Base-by-base conservation (phyloP, 179 eudicot genomes). In the Heliamphora pulchella region DNA sequence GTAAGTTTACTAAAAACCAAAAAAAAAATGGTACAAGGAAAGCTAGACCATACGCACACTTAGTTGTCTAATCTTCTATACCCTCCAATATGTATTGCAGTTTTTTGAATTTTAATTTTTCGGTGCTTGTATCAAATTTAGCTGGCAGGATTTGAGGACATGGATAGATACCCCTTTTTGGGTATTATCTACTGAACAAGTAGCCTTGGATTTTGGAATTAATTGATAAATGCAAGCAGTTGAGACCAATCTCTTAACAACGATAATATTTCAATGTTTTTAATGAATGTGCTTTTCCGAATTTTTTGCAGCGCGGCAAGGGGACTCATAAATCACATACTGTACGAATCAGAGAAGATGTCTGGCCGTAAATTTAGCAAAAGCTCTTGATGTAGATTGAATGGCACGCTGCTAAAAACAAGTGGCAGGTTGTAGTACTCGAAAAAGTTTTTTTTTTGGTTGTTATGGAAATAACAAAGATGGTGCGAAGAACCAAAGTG, bases 321-420 rank as follows among this genome's bases (percentile, higher is more conserved):
- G 80, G 99, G 98, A 81, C 94, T 96, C 79, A 86, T 96, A 78
- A 96, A 96, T 84, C 99, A 96, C 88, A 96, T 96, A 84, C 63
- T 93, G 62, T 84, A 83, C 2, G 99, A 94, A 86, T 87, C 96
- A 46, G 98, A 92, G 87, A 86, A 76, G 83, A 77, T 89, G 77
- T 80, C 97, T 67, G 98, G 98, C 63, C 91, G 94, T 46, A 96
- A 92, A 80, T 88, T 94, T 85, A 95, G 88, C 85, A 59, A 86
- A 76, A 76, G 71, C 72, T 39, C 84, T 31, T 86, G 84, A 81
- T 78, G 80, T 77, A 48, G 61, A 22, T 78, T 69, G 61, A 46
- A 59, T 68, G 47, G 10, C 11, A 54, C 10, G 8, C 5, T 39
- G 13, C 62, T 20, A 22, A 59, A 68, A 76, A 50, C 31, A 31